phyloP scores from a whole-genome alignment of 257 asterid species.

The Ligustrum vulgare region DNA sequence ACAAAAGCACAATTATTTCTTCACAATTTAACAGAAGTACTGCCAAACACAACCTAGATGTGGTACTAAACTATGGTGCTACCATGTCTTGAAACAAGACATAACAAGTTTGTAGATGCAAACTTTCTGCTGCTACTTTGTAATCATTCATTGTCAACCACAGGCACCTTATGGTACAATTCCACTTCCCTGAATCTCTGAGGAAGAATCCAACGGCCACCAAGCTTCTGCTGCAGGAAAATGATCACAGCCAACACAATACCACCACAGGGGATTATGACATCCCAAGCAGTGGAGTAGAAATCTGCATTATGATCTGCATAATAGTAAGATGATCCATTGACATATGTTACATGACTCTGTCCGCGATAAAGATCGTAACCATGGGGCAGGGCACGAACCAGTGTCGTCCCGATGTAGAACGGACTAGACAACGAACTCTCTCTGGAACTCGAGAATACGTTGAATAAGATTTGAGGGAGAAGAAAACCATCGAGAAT shows the following conservation, averaged over 20 bases:
- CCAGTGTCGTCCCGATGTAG: slow-evolving; percentile 56
- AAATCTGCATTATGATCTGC: slow-evolving; percentile 59
- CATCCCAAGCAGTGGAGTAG: slow-evolving; percentile 75
- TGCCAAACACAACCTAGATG: not conserved
- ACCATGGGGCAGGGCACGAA: slow-evolving; percentile 63
- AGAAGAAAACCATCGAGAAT: slow-evolving; percentile 65
- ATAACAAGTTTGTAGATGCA: not conserved
- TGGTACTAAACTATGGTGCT: not conserved
- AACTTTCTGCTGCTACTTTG: not conserved
- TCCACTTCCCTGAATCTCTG: slow-evolving; percentile 39
- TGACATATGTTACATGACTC: slow-evolving; percentile 24
- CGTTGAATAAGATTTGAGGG: slow-evolving; percentile 61
- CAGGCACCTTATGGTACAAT: slow-evolving; percentile 56
- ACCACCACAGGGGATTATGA: slow-evolving; percentile 52
- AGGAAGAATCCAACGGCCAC: slow-evolving; percentile 65
- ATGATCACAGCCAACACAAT: slow-evolving; percentile 46
- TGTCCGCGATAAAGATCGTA: slow-evolving; percentile 63
- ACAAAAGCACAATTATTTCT: not conserved
- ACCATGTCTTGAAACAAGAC: not conserved
- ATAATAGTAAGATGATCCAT: slow-evolving; percentile 54
- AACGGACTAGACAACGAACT: slow-evolving; percentile 40
- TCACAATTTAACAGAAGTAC: not conserved
- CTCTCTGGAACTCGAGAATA: slow-evolving; percentile 35
- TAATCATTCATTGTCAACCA: slow-evolving; percentile 28
- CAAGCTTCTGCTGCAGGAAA: slow-evolving; percentile 62